These are phyloP conservation scores for Calycina herbarum DNA, from an alignment of 2,329 filamentous ascomycete genomes.

Conservation along the genomic window DNA sequence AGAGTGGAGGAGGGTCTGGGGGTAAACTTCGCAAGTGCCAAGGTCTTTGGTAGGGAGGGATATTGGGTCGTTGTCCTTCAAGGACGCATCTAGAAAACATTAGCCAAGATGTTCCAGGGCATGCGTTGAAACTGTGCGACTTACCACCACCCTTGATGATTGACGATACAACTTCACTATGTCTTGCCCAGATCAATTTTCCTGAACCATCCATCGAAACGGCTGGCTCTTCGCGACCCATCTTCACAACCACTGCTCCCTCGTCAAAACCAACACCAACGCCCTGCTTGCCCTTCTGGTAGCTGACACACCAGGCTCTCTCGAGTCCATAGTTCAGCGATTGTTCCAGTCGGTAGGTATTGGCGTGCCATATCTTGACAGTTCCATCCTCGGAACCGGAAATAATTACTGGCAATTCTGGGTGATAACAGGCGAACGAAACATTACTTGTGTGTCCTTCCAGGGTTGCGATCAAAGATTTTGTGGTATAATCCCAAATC, in stretches of 20 bases:
- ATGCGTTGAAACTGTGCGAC: conserved; percentile 27
- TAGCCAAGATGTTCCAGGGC: conserved; percentile 24
- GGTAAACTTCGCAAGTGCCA: conserved; percentile 94
- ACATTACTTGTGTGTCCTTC: conserved; percentile 98
- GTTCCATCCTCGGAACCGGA: conserved; percentile 97
- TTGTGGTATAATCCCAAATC: conserved; percentile 99
- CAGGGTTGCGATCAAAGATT: conserved; percentile 92
- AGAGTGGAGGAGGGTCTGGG: conserved; percentile 92
- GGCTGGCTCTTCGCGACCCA: conserved; percentile 94
- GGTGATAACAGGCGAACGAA: conserved; percentile 96
- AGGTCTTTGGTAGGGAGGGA: conserved; percentile 89
- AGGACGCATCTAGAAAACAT: conserved; percentile 60
- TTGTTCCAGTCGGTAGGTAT: conserved; percentile 94
- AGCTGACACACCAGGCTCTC: conserved; percentile 95
- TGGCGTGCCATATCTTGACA: conserved; percentile 97
- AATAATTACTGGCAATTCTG: conserved; percentile 93
- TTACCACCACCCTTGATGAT: conserved; percentile 85
- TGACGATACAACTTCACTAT: conserved; percentile 91
- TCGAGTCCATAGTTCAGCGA: conserved; percentile 95
- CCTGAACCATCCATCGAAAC: conserved; percentile 96
- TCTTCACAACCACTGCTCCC: conserved; percentile 95
- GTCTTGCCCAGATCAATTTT: conserved; percentile 93
- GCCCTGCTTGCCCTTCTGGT: conserved; percentile 91
- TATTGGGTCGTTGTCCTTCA: conserved; percentile 89
- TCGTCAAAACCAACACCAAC: conserved; percentile 97